phyloP scores from a whole-genome alignment of 2,329 filamentous ascomycete genomes.

The Ceratocystiopsis sp. region DNA sequence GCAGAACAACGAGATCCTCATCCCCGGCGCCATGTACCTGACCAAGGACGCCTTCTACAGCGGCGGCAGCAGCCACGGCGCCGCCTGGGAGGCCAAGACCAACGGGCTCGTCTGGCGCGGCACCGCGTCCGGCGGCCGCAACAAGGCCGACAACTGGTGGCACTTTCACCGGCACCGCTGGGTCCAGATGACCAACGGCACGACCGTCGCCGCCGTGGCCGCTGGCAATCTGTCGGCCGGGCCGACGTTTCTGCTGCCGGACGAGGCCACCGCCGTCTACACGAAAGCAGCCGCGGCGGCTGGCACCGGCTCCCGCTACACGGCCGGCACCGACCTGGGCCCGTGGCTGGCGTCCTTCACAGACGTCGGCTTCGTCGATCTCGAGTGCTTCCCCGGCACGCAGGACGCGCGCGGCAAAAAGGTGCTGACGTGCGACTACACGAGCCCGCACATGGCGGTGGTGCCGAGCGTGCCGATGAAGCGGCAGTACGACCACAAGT shows the following conservation, averaged over 20 bases:
- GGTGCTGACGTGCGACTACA: conserved; percentile 20
- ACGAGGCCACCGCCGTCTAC: conserved; percentile 18
- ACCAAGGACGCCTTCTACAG: conserved; percentile 38
- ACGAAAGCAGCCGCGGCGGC: conserved; percentile 18
- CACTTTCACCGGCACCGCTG: conserved; percentile 55
- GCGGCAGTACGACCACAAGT: conserved; percentile 39
- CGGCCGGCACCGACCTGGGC: conserved; percentile 16
- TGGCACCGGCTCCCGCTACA: too few species aligned
- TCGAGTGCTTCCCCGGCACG: conserved; percentile 17
- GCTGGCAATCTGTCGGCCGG: conserved; percentile 17
- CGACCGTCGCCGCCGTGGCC: conserved; percentile 33
- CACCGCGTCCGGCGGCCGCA: conserved; percentile 41
- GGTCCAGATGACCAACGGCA: conserved; percentile 49
- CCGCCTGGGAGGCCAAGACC: conserved; percentile 39
- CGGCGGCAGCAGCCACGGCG: conserved; percentile 35
- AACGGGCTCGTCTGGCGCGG: conserved; percentile 45
- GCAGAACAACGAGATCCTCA: conserved; percentile 42
- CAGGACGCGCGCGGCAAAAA: conserved; percentile 7
- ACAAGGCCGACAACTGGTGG: conserved; percentile 39
- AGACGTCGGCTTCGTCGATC: conserved; percentile 26
- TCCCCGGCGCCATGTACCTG: conserved; percentile 46
- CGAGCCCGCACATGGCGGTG: conserved; percentile 19
- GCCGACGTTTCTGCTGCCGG: conserved; percentile 31
- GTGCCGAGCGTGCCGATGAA: conserved; percentile 23
- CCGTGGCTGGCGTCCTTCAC: conserved; percentile 24